Evolutionary conservation across 2,329 filamentous ascomycete genomes (phyloP).

Genomic region (Aureobasidium sp.): DNA sequence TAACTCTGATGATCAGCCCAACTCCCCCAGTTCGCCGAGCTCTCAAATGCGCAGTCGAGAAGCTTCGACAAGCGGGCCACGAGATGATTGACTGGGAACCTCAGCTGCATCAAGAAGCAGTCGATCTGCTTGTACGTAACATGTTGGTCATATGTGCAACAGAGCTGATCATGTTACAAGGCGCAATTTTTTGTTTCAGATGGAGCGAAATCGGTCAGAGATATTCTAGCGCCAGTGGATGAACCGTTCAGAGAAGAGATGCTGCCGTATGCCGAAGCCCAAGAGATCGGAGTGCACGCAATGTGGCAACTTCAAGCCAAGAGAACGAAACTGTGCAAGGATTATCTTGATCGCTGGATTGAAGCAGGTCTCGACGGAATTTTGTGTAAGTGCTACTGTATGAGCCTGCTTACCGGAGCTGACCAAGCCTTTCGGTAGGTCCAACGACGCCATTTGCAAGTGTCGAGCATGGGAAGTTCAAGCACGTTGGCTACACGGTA

Average conservation of each 20-base stretch:
- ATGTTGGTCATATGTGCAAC: too few relatives aligned
- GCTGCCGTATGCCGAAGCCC: conserved; percentile 37
- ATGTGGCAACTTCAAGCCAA: conserved; percentile 46
- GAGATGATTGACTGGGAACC: conserved; percentile 52
- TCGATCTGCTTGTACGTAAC: conserved; percentile 44
- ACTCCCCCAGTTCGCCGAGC: conserved; percentile 55
- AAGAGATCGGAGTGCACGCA: conserved; percentile 36
- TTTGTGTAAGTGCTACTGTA: conserved; percentile 24
- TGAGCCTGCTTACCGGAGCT: conserved; percentile 19
- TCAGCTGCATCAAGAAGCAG: conserved; percentile 46
- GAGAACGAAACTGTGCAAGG: conserved; percentile 35
- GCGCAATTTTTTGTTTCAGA: conserved; percentile 44
- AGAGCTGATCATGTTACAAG: conserved; percentile 21
- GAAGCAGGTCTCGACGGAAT: conserved; percentile 39
- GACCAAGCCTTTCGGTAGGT: conserved; percentile 23
- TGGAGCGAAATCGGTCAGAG: conserved; percentile 42
- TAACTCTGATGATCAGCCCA: conserved; percentile 31
- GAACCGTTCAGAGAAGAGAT: conserved; percentile 47
- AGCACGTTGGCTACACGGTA: conserved; percentile 39
- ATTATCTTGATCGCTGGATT: conserved; percentile 41
- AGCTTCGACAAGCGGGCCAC: conserved; percentile 45
- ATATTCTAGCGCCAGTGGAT: conserved; percentile 34
- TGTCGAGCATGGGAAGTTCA: conserved; percentile 38
- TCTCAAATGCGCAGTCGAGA: conserved; percentile 47
- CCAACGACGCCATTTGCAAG: conserved; percentile 41